Evolutionary conservation across 2,329 filamentous ascomycete genomes (phyloP), one percentile per base, ranked within the genome.

Genomic region (Balansia obtecta): DNA sequence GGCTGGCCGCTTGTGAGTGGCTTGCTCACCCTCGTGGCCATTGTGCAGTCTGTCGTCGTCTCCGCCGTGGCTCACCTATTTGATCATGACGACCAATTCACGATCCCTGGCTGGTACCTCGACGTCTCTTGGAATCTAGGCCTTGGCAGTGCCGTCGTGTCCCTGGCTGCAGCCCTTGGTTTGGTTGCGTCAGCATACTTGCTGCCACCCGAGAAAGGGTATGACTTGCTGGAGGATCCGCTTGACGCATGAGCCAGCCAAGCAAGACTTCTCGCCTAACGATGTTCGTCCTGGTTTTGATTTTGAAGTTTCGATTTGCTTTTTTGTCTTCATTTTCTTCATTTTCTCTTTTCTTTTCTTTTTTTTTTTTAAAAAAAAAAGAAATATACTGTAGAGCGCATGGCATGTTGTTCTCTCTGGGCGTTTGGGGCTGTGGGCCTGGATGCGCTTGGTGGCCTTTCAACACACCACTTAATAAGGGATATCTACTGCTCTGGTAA

Each of bases 1-100:
- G 90, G 91, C 15, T 97, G 90, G 90, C 84, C 83, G 61, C 69
- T 94, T 41, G 70, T 94, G 45, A 75, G 75, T 43, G 71, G 76
- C 33, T 69, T 95, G 58, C 68, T 95, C 53, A 64, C 76, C 0
- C 61, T 85, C 38, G 81, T 85, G 20, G 82, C 80, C 1, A 64
- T 77, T n/a, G 74, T 86, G 16, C 82, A 95, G 68, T 80, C 86
- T 56, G 78, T 76, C n/a, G 78, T 81, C 46, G 89, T 94, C 77
- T 82, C 81, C 45, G 77, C 95, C 59, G 86, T 95, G 71, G 88
- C 87, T 16, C 93, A 88, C 63, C 74, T 95, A 16, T 90, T 82
- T 65, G 84, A 95, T 57, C 76, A 91, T 61, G 86, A 95, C 64
- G 79, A 85, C 46, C 82, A 87, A 58, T 96, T 96, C 64, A 82